Evolutionary conservation across 805 yeast species (phyloP).

Genomic region (Yarrowia porcina): DNA sequence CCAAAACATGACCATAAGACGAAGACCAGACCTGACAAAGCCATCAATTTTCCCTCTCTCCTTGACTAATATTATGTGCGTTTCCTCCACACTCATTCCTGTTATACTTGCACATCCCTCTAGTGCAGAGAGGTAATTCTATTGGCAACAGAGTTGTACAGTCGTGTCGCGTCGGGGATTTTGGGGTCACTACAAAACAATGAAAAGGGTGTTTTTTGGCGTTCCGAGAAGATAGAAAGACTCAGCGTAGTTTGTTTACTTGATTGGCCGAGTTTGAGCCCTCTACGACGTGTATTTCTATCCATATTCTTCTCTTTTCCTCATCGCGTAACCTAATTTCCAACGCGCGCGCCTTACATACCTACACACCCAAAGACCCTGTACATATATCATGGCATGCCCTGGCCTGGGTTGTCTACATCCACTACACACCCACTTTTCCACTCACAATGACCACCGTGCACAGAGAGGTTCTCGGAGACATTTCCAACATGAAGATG

Average conservation of each 20-base stretch:
- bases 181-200: neutral
- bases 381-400: conserved; percentile 15
- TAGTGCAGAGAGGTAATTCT: conserved; percentile 13
- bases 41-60: too few species aligned
- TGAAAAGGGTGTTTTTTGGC: neutral
- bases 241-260: too few species aligned
- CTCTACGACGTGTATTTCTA: too few species aligned
- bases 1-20: neutral
- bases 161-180: conserved; percentile 5
- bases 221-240: too few species aligned
- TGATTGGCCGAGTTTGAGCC: too few species aligned
- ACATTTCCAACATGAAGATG: conserved; percentile 23
- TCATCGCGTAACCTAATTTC: conserved; percentile 20
- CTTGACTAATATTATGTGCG: neutral
- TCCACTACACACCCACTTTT: neutral
- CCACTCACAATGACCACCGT: conserved; percentile 15
- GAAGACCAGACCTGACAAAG: too few species aligned
- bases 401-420: neutral
- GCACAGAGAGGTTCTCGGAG: conserved; percentile 24
- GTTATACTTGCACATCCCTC: conserved; percentile 25
- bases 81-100: conserved; percentile 23
- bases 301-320: too few species aligned
- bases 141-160: neutral
- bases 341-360: conserved; percentile 26
- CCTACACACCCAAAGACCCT: conserved; percentile 18